These are phyloP conservation scores for Aspergillus quadricinctus DNA, from an alignment of 2,329 filamentous ascomycete species.

Conservation along the genomic window DNA sequence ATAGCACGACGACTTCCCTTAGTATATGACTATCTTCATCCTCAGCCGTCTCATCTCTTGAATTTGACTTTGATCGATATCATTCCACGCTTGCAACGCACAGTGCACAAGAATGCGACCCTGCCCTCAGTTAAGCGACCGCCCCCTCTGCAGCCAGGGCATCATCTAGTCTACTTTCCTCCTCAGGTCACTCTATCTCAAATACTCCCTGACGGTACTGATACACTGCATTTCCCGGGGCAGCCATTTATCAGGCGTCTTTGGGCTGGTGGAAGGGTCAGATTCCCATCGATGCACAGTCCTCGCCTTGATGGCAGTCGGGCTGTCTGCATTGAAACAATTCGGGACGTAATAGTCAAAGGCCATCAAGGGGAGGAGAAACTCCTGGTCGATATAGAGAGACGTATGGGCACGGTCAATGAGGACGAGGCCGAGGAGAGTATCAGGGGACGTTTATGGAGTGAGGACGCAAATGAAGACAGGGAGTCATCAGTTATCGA, in stretches of 20 bases:
- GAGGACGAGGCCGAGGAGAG: slow-evolving; percentile 31
- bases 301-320: slow-evolving; percentile 32
- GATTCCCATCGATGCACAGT: slow-evolving; percentile 41
- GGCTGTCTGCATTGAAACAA: slow-evolving; percentile 44
- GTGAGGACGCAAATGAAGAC: slow-evolving; percentile 38
- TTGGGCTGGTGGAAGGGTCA: slow-evolving; percentile 79
- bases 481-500: slow-evolving; percentile 51
- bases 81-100: slow-evolving; percentile 35
- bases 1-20: slow-evolving; percentile 46
- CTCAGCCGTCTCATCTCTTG: slow-evolving; percentile 63
- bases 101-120: slow-evolving; percentile 24
- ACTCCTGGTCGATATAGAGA: slow-evolving; percentile 58
- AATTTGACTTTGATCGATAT: slow-evolving; percentile 57
- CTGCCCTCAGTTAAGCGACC: slow-evolving; percentile 32
- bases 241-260: slow-evolving; percentile 68
- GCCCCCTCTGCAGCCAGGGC: slow-evolving; percentile 46
- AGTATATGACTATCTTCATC: slow-evolving; percentile 55
- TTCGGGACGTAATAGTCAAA: slow-evolving; percentile 47
- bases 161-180: slow-evolving; percentile 87
- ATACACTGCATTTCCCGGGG: slow-evolving; percentile 72
- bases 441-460: slow-evolving; percentile 42
- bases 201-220: slow-evolving; percentile 79
- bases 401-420: slow-evolving; percentile 43
- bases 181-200: slow-evolving; percentile 57
- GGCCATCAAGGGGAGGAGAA: slow-evolving; percentile 52